These are phyloP conservation scores for Phlebiopsis gigantea DNA, from an alignment of 768 basidiomycete species.

Conservation along the genomic window DNA sequence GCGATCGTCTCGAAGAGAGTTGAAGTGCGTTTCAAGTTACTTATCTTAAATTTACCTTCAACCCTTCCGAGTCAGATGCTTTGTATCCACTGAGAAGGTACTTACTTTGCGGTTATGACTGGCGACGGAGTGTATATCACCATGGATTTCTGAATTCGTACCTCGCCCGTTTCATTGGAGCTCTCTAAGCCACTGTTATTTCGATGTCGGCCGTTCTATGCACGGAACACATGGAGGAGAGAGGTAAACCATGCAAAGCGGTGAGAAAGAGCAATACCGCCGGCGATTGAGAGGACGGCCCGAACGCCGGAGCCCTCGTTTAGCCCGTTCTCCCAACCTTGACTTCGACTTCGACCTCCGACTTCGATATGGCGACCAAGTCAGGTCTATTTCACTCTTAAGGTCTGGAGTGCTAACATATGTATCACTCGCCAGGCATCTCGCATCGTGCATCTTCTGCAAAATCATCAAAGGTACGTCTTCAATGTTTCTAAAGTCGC, in stretches of 20 bases:
- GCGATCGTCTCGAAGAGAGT: too few relatives aligned
- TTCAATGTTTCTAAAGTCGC: neutral
- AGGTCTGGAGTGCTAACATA: neutral
- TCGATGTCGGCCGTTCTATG: too few relatives aligned
- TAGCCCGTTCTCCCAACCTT: neutral
- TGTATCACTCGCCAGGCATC: slow-evolving; percentile 18
- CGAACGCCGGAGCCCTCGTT: neutral
- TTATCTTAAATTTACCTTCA: too few relatives aligned
- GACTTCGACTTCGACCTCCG: neutral
- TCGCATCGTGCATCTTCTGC: slow-evolving; percentile 83
- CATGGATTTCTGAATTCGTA: neutral
- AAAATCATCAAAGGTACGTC: slow-evolving; percentile 82
- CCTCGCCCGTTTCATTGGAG: neutral
- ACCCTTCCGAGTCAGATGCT: too few relatives aligned
- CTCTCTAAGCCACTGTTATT: neutral
- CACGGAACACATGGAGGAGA: neutral
- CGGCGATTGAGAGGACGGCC: neutral
- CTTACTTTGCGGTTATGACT: neutral
- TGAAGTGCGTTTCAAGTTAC: too few relatives aligned
- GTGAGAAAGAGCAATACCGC: neutral
- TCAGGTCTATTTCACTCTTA: neutral
- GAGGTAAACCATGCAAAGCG: neutral
- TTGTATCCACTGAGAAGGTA: neutral
- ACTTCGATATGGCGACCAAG: slow-evolving; percentile 6
- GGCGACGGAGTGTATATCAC: neutral